Evolutionary conservation across 306 rosid genomes (phyloP), one percentile per base, ranked within the genome.

Genomic region (Canavalia ensiformis): DNA sequence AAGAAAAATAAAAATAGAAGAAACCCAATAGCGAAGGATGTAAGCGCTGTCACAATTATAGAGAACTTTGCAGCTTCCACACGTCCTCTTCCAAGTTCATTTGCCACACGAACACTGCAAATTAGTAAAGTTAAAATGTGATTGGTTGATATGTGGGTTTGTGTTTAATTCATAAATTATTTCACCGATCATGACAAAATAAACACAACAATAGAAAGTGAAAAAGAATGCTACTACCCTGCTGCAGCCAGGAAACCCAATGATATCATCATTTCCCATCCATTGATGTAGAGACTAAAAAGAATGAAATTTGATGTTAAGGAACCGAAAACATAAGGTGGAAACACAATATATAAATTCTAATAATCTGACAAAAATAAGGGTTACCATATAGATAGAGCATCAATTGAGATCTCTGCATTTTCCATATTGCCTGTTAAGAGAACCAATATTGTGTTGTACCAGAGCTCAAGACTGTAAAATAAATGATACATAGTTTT

Each of bases 71-170:
- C 94, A 34, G 85, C 90, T 67, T 82, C 84, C 7, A 91, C 83
- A 4, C 85, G 81, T 59, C 94, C 94, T 82, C 55, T 84, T 64
- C 94, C 94, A 18, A 90, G 85, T 71, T 90, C 94, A 58, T 90
- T 90, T 5, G 92, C 58, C n/a, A 89, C 92, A 18, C 92, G 85
- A 18, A 89, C 90, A 6, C 92, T 89, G 60, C 78, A 68, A 60
- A 76, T 47, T 35, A 58, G 30, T 18, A 0, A 18, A 18, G 0
- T 18, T 18, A 18, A 18, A 18, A 18, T 18, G 25, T 18, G 25
- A 18, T 18, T 0, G 25, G 25, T 18, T 18, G 25, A 18, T 18
- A 18, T 18, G 25, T 18, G 46, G 25, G 57, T 31, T 9, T 6
- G 8, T 18, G 25, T 18, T 18, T 18, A 18, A 18, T 18, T 18